Base-by-base conservation (phyloP, 495 filamentous ascomycete species). In the Penicillium crystallinum region DNA sequence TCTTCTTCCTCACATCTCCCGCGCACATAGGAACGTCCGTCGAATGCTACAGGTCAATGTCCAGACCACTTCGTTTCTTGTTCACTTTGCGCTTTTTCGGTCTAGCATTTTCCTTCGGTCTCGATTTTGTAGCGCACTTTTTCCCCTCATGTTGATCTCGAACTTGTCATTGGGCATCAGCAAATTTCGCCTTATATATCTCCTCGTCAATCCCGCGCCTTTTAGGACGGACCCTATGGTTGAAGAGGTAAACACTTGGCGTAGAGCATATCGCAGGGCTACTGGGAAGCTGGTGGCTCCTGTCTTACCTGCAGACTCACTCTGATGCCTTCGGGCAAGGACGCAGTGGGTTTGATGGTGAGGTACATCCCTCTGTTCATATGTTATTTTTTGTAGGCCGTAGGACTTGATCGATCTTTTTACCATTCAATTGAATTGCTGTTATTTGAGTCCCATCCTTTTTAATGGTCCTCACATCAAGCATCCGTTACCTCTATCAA, bases 281-380 rank as follows among this genome's bases (percentile, higher is more conserved):
- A 46, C 55, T 59, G 68, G 62, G 62, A 52, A 49, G 31, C 53
- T 63, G 53, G 53, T 42, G 56, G 43, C 46, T 57, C 61, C 56
- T 69, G 63, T 67, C 76, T 78, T 66, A 58, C 74, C 74, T 76
- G 76, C 76, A 79, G 75, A 78, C 74, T 70, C 66, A 63, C 66
- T 56, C 68, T 65, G 74, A 76, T 65, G 66, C 62, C 51, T 52
- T 59, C 33, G 48, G 52, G 56, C 62, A 53, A 62, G 59, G 70
- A 73, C 35, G 70, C 55, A 56, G 63, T 62, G 63, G 57, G 75
- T 79, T 79, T 79, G 75, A 79, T 57, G 73, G 69, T 71, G 72
- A 79, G 76, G 64, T 55, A 79, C 73, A 79, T 69, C 37, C 12
- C n/a, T 36, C 36, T 17, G 3, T 35, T 25, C 12, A n/a, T 25